phyloP scores from a whole-genome alignment of 2,329 filamentous ascomycete species.

The Pseudogymnoascus sp. region DNA sequence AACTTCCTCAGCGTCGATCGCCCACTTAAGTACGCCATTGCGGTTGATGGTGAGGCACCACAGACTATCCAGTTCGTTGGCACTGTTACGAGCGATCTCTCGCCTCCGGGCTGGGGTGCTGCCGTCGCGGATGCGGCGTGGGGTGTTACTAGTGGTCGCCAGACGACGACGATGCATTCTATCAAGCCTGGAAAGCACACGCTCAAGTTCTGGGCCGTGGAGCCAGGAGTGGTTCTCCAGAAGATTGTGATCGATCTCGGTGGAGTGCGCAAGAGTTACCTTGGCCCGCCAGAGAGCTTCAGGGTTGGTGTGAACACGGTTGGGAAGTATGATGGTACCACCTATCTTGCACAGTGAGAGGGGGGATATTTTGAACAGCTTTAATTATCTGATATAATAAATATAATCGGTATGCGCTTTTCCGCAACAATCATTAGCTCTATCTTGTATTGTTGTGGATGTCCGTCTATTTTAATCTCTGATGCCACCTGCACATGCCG shows the following conservation, averaged over 20 bases:
- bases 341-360: neutral
- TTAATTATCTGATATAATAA: constrained; percentile 3
- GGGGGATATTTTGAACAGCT: neutral
- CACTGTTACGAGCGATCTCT: constrained; percentile 19
- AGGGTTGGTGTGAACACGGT: constrained; percentile 13
- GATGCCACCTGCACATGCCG: neutral
- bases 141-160: constrained; percentile 18
- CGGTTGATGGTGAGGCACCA: constrained; percentile 33
- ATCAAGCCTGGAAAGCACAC: constrained; percentile 22
- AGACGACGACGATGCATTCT: constrained; percentile 23
- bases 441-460: neutral
- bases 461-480: neutral
- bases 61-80: constrained; percentile 29
- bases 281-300: constrained; percentile 34
- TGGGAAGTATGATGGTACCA: neutral
- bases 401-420: neutral
- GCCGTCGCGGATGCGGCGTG: constrained; percentile 21
- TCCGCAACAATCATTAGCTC: neutral
- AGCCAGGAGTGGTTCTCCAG: constrained; percentile 32
- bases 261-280: constrained; percentile 32
- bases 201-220: constrained; percentile 30
- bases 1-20: constrained; percentile 44
- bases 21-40: constrained; percentile 44
- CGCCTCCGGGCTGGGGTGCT: constrained; percentile 18
- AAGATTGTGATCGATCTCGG: constrained; percentile 36